A percentile compares a stretch with the other conserved stretches of the same genome.
phyloP scores from a whole-genome alignment of 1,284 basidiomycete species.

The Microbotryum lychnidis-dioicae region DNA sequence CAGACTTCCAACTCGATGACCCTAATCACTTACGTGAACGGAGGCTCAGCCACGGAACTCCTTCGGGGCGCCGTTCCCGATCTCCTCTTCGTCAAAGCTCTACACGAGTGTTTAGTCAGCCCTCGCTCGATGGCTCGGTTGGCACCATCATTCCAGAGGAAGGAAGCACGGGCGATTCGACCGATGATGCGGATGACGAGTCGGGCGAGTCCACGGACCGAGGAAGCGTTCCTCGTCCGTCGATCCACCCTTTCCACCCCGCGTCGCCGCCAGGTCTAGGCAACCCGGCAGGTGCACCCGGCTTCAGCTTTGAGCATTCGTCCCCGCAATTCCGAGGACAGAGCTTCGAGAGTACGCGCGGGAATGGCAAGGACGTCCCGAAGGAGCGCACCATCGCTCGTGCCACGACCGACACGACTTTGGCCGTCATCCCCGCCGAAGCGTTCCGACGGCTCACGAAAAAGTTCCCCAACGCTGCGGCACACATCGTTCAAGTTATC shows the following conservation, averaged over 20 bases:
- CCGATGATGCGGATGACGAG: too few relatives aligned
- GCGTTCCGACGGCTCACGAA: constrained; percentile 84
- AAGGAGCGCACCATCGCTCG: constrained; percentile 57
- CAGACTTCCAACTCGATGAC: constrained; percentile 16
- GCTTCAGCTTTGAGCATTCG: neutral
- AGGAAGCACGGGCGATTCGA: too few relatives aligned
- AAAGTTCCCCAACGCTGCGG: constrained; percentile 92
- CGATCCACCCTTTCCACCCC: neutral
- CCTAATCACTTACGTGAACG: neutral
- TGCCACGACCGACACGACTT: constrained; percentile 84
- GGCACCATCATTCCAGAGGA: too few relatives aligned
- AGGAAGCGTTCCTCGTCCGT: too few relatives aligned
- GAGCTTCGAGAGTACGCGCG: neutral
- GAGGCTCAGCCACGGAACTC: neutral
- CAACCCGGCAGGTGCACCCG: neutral
- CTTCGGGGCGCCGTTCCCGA: neutral
- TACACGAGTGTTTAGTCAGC: too few relatives aligned
- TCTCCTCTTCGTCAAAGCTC: neutral
- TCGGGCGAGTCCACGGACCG: too few relatives aligned
- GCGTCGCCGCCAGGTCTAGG: neutral
- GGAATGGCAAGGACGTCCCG: neutral
- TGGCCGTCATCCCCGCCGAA: constrained; percentile 98
- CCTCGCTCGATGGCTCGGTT: too few relatives aligned
- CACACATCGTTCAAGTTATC: constrained; percentile 96
- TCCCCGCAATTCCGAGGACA: neutral